Evolutionary conservation across 495 filamentous ascomycete species (phyloP).

Genomic region (Cenococcum geophilum): DNA sequence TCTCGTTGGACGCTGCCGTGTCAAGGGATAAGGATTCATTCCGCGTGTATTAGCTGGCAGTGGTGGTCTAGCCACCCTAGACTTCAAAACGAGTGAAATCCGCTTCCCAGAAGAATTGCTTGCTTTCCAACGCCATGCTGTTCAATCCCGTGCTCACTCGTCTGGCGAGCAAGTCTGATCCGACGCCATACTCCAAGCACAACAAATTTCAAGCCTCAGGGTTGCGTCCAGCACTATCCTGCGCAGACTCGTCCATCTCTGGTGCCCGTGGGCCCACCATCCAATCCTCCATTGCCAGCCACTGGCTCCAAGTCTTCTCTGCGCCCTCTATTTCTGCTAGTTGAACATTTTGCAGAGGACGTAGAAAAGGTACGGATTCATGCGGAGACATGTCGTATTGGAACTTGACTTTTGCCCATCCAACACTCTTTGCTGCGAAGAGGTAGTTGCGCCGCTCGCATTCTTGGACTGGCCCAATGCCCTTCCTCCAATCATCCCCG

Average conservation of each 20-base stretch:
- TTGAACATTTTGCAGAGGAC: conserved; percentile 64
- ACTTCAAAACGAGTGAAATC: neutral
- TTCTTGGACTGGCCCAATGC: conserved; percentile 77
- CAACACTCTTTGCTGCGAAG: conserved; percentile 86
- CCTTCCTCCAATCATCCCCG: conserved; percentile 78
- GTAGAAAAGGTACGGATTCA: conserved; percentile 80
- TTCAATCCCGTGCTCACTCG: conserved; percentile 8
- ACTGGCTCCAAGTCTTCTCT: conserved; percentile 76
- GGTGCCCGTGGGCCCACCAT: conserved; percentile 70
- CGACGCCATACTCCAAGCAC: conserved; percentile 24
- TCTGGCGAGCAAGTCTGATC: conserved; percentile 10
- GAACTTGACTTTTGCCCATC: conserved; percentile 80
- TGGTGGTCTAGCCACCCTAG: neutral
- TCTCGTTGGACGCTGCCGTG: too few species aligned
- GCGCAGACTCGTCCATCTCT: conserved; percentile 30
- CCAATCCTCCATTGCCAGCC: conserved; percentile 94
- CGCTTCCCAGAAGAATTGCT: neutral
- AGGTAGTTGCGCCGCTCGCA: conserved; percentile 90
- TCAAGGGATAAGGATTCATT: neutral
- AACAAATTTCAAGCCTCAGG: conserved; percentile 23
- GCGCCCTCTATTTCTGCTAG: conserved; percentile 78
- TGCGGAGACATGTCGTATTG: conserved; percentile 78
- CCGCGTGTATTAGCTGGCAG: conserved; percentile 5
- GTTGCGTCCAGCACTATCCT: conserved; percentile 11
- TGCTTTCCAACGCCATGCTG: conserved; percentile 23